Evolutionary conservation across 1,284 basidiomycete genomes (phyloP).

Genomic region (Kalmanozyma brasiliensis): DNA sequence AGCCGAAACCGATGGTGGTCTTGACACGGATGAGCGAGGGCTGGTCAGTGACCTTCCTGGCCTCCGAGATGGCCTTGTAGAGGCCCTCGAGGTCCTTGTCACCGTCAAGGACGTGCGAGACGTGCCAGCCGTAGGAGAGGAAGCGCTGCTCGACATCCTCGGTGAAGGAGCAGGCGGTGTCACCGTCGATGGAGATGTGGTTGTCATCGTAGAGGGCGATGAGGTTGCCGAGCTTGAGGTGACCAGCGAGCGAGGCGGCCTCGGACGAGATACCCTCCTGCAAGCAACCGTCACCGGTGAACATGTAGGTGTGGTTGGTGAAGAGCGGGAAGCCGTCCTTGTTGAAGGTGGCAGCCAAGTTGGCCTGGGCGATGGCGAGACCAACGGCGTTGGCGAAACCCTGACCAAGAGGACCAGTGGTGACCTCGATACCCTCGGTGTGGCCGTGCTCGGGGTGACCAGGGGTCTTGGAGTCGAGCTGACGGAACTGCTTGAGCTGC

Average conservation of each 20-base stretch:
- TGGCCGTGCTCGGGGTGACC: conserved; percentile 90
- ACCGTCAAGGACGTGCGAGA: conserved; percentile 83
- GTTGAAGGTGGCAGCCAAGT: conserved; percentile 88
- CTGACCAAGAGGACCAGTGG: conserved; percentile 94
- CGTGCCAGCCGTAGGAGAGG: conserved; percentile 91
- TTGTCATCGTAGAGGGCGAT: conserved; percentile 73
- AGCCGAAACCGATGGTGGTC: conserved; percentile 94
- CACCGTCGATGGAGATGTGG: conserved; percentile 94
- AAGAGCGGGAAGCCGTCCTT: conserved; percentile 84
- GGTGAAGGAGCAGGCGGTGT: conserved; percentile 91
- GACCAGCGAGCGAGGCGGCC: conserved; percentile 88
- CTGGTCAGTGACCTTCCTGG: conserved; percentile 80
- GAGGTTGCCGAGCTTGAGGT: conserved; percentile 90
- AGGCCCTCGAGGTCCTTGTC: conserved; percentile 86
- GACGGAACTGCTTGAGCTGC: conserved; percentile 77
- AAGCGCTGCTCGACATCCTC: conserved; percentile 91
- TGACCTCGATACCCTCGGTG: conserved; percentile 88
- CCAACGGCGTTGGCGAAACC: conserved; percentile 88
- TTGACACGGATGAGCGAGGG: conserved; percentile 86
- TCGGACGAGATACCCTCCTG: conserved; percentile 94
- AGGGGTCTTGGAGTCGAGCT: conserved; percentile 76
- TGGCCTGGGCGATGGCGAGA: conserved; percentile 90
- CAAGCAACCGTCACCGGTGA: conserved; percentile 92
- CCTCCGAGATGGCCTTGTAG: conserved; percentile 81
- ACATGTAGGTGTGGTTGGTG: conserved; percentile 89